Evolutionary conservation across 352 stramenopile genomes (phyloP), one percentile per base, ranked within the genome.

Genomic region (Phytophthora meadii): DNA sequence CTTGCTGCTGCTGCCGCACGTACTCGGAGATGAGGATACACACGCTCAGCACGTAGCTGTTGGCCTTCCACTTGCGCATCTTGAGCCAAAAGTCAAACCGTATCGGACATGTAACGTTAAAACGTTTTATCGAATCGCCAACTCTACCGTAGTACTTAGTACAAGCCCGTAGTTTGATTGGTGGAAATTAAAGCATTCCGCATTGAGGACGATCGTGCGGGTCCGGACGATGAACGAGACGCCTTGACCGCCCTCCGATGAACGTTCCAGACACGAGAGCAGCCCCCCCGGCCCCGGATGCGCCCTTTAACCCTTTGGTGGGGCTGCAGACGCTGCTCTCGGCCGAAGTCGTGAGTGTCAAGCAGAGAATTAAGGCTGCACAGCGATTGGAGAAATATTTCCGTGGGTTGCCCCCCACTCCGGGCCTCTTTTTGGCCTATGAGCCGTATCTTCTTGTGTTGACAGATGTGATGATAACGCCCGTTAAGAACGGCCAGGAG

Each of bases 41-140:
- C 51, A 88, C 63, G 27, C 71, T 82, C 52, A 88, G 68, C 24
- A 79, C 62, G 61, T 88, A 88, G 49, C 70, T 77, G 42, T 81
- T 84, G 24, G 60, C 75, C 34, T 70, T 70, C 65, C 69, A 75
- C 72, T 72, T 80, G 9, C 61, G 56, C 70, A 77, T 78, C 11
- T 14, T 8, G 30, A 36, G 9, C 8, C 30, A 14, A 36, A 36
- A 36, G 9, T 36, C 28, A 9, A 32, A n/a, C n/a, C n/a, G 19
- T 19, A 19, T 19, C 19, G 19, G 19, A 19, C 19, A 19, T 19
- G 0, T 19, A 22, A 22, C 22, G 22, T 22, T 22, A 22, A 22
- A 22, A 22, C 22, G 22, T 22, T 22, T 22, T 22, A 22, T 22
- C 22, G n/a, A n/a, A n/a, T n/a, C n/a, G n/a, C n/a, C n/a, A n/a